Evolutionary conservation across 2,329 filamentous ascomycete species (phyloP).

Genomic region (Magnaporthiopsis rhizophila): DNA sequence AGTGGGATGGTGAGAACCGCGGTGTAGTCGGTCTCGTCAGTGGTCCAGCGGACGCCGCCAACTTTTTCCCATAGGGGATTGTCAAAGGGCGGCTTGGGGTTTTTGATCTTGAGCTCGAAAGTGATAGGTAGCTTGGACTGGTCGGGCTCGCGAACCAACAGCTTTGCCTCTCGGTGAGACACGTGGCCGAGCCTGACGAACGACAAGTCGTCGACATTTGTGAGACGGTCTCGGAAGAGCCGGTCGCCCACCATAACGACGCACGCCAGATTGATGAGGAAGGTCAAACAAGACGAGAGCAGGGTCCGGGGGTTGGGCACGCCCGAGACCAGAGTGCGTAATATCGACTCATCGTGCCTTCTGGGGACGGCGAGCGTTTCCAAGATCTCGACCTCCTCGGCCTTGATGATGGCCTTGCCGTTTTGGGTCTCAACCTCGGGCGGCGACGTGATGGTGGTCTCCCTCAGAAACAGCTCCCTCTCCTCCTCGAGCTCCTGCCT

Average conservation of each 20-base stretch:
- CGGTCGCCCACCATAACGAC: slow-evolving; percentile 68
- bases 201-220: slow-evolving; percentile 65
- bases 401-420: slow-evolving; percentile 20
- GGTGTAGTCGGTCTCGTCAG: slow-evolving; percentile 77
- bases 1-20: slow-evolving; percentile 58
- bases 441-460: slow-evolving; percentile 25
- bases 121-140: slow-evolving; percentile 65
- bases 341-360: slow-evolving; percentile 44
- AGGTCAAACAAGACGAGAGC: slow-evolving; percentile 55
- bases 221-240: slow-evolving; percentile 60
- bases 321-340: slow-evolving; percentile 63
- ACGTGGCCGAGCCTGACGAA: slow-evolving; percentile 86
- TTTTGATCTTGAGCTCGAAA: slow-evolving; percentile 54
- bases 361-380: slow-evolving; percentile 55
- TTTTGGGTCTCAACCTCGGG: background rate
- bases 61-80: slow-evolving; percentile 57
- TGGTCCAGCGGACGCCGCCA: slow-evolving; percentile 57
- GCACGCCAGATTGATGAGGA: slow-evolving; percentile 60
- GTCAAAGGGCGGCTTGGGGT: slow-evolving; percentile 42
- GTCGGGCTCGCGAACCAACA: slow-evolving; percentile 81
- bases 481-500: slow-evolving; percentile 54
- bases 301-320: slow-evolving; percentile 65
- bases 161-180: slow-evolving; percentile 67
- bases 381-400: slow-evolving; percentile 50
- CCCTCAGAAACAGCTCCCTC: slow-evolving; percentile 39